phyloP scores from a whole-genome alignment of 2,329 filamentous ascomycete species.

The Botryotinia narcissicola region DNA sequence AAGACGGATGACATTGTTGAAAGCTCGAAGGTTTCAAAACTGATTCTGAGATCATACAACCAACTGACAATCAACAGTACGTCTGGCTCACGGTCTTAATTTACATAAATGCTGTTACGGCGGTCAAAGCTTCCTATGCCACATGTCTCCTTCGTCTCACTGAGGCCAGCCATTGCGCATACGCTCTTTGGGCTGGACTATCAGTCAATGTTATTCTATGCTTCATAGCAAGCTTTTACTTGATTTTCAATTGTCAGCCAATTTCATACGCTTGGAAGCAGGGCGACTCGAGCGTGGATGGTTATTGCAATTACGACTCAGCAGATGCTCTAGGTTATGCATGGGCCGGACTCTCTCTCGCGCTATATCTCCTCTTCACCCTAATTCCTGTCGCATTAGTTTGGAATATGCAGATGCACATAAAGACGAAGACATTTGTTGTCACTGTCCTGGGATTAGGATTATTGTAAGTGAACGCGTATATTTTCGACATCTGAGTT shows the following conservation, averaged over 20 bases:
- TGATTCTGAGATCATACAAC: too few relatives aligned
- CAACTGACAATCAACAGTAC: conserved; percentile 12
- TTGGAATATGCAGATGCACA: conserved; percentile 21
- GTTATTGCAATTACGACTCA: conserved; percentile 15
- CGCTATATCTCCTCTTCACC: conserved; percentile 13
- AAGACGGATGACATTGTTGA: conserved; percentile 5
- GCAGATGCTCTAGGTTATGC: conserved; percentile 15
- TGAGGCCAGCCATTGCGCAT: conserved; percentile 5
- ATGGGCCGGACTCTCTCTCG: conserved; percentile 11
- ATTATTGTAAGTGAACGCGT: conserved; percentile 9
- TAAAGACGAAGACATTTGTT: conserved; percentile 14
- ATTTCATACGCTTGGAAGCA: conserved; percentile 18
- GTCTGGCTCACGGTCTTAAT: conserved; percentile 18
- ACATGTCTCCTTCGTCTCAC: conserved; percentile 20
- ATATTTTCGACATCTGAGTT: too few relatives aligned
- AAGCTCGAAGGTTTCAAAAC: conserved; percentile 11
- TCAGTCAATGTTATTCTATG: conserved; percentile 15
- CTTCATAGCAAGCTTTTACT: conserved; percentile 16
- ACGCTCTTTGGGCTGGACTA: conserved; percentile 15
- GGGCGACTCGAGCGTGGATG: conserved; percentile 9
- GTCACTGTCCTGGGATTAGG: conserved; percentile 14
- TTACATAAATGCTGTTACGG: conserved; percentile 15
- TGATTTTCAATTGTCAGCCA: conserved; percentile 18
- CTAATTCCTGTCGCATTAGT: conserved; percentile 14
- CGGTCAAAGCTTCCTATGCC: conserved; percentile 15